These are phyloP conservation scores for Elongisporangium undulatum DNA, from an alignment of 352 stramenopile species.

Conservation along the genomic window DNA sequence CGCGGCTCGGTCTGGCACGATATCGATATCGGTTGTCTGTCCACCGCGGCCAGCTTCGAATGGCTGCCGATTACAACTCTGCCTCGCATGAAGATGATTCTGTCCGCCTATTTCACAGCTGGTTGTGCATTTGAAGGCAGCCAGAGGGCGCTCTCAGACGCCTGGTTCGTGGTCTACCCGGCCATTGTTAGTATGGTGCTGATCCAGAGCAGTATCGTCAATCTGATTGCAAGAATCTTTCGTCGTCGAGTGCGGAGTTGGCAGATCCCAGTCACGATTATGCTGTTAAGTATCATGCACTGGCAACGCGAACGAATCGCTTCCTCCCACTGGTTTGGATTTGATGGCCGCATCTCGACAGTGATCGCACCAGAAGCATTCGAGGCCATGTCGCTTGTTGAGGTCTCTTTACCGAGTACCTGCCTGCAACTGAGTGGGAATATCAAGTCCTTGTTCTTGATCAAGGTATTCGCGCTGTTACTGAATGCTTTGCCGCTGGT, in stretches of 20 bases:
- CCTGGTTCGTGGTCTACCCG: conserved; percentile 48
- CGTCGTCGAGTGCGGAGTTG: conserved; percentile 24
- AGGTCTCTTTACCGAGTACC: conserved; percentile 26
- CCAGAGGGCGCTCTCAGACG: conserved; percentile 29
- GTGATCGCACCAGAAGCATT: conserved; percentile 21
- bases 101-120: conserved; percentile 33
- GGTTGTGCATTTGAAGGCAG: conserved; percentile 43
- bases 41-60: conserved; percentile 29
- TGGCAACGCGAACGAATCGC: conserved; percentile 14
- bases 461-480: conserved; percentile 34
- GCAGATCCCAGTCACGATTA: conserved; percentile 31
- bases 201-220: conserved; percentile 38
- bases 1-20: conserved; percentile 5
- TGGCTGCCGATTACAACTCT: conserved; percentile 36
- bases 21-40: conserved; percentile 22
- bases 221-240: conserved; percentile 32
- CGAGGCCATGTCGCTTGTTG: conserved; percentile 16
- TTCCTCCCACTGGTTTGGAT: neutral
- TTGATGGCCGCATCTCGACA: conserved; percentile 24
- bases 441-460: conserved; percentile 19
- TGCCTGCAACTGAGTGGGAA: conserved; percentile 23
- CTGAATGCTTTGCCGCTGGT: conserved; percentile 31
- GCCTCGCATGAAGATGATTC: conserved; percentile 28
- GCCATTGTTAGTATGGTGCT: conserved; percentile 28
- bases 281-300: conserved; percentile 31